phyloP scores from a whole-genome alignment of 768 basidiomycete genomes.

The Pulveroboletus sp. region DNA sequence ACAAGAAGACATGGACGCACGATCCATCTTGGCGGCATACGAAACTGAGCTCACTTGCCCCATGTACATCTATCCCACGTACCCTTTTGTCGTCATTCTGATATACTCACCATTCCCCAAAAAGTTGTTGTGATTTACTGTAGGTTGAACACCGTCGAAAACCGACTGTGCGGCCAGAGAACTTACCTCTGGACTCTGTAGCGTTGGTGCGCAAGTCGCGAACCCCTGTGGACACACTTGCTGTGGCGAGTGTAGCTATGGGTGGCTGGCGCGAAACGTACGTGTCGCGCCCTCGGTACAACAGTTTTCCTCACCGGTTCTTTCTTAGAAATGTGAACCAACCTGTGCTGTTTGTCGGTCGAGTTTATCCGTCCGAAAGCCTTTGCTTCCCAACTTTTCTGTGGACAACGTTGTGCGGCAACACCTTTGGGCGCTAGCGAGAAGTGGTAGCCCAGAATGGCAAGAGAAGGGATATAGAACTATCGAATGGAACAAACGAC shows the following conservation, averaged over 20 bases:
- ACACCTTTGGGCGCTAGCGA: conserved; percentile 47
- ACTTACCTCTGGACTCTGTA: conserved; percentile 23
- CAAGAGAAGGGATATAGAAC: conserved; percentile 40
- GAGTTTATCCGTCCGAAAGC: conserved; percentile 32
- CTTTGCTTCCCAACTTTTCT: conserved; percentile 61
- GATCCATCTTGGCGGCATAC: conserved; percentile 39
- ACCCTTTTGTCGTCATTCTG: background rate
- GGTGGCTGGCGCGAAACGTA: conserved; percentile 56
- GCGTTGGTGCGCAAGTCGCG: conserved; percentile 55
- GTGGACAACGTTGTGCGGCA: conserved; percentile 58
- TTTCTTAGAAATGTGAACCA: conserved; percentile 35
- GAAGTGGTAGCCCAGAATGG: conserved; percentile 50
- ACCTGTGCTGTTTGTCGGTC: conserved; percentile 61
- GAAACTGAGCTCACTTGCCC: conserved; percentile 68
- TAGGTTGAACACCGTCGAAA: conserved; percentile 30
- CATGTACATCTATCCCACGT: conserved; percentile 47
- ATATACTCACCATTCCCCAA: background rate
- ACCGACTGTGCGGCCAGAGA: background rate
- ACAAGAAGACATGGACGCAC: conserved; percentile 21
- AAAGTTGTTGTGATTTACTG: conserved; percentile 74
- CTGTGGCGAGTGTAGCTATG: conserved; percentile 62
- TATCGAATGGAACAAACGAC: conserved; percentile 49
- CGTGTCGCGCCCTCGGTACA: conserved; percentile 10
- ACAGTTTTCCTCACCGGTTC: conserved; percentile 1
- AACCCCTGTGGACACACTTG: conserved; percentile 74